Evolutionary conservation across 176 grass and related monocot species (phyloP).

Genomic region (Aegilops longissima): DNA sequence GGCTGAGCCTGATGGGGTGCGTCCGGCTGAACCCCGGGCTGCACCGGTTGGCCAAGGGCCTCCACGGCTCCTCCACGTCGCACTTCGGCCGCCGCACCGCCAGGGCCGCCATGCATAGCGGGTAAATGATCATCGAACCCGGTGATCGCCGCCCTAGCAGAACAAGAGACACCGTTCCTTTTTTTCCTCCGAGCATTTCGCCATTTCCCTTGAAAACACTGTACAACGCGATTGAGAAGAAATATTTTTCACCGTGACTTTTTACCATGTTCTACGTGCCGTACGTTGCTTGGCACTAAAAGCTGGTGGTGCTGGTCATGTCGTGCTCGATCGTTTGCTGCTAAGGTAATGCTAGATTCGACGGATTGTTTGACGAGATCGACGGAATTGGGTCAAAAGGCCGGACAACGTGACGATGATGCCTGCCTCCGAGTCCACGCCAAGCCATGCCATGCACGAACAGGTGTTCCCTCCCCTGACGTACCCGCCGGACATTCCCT

Average conservation of each 20-base stretch:
- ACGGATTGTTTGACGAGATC: conserved; percentile 17
- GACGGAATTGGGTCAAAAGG: conserved; percentile 16
- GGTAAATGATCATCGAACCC: neutral
- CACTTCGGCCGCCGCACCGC: conserved; percentile 47
- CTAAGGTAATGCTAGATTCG: conserved; percentile 13
- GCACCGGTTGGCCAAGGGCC: conserved; percentile 53
- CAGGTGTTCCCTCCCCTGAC: conserved; percentile 19
- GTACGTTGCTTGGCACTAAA: neutral
- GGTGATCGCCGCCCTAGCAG: neutral
- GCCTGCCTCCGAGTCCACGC: neutral
- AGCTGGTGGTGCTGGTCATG: neutral
- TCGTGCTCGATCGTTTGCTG: neutral
- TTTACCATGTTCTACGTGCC: neutral
- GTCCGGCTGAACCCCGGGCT: conserved; percentile 61
- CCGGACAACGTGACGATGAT: conserved; percentile 17
- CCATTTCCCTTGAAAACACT: neutral
- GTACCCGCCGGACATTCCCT: neutral
- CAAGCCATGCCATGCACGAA: conserved; percentile 22
- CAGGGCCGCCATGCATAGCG: conserved; percentile 23
- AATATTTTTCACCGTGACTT: neutral
- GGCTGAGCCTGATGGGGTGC: conserved; percentile 49
- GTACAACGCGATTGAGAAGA: conserved; percentile 37
- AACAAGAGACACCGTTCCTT: neutral
- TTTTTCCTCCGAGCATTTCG: neutral
- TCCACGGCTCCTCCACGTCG: conserved; percentile 31